Conservation (phyloP, 768 basidiomycete species). For the Naganishia onofrii region DNA sequence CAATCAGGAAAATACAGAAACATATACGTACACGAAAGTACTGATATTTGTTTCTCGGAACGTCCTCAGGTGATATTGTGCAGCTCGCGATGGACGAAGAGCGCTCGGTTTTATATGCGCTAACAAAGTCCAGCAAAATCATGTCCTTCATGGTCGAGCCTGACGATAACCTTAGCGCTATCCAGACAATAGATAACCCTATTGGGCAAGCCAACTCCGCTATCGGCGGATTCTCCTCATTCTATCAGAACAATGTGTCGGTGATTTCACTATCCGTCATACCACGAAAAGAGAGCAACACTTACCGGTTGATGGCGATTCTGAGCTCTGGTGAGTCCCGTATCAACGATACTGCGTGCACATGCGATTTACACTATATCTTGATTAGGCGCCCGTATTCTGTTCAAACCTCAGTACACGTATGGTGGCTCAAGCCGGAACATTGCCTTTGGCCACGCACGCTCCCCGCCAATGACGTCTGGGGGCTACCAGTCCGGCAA, state of each 20-base stretch:
- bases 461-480: conserved; percentile 6
- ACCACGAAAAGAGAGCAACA: conserved; percentile 14
- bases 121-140: conserved; percentile 66
- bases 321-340: conserved; percentile 11
- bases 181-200: conserved; percentile 22
- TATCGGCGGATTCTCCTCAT: conserved; percentile 2
- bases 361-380: not conserved
- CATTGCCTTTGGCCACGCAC: conserved; percentile 18
- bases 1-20: not conserved
- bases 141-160: conserved; percentile 13
- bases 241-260: conserved; percentile 17
- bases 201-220: conserved; percentile 15
- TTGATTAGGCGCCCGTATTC: not conserved
- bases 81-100: conserved; percentile 65
- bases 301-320: conserved; percentile 19
- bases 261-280: conserved; percentile 8
- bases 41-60: not conserved
- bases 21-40: not conserved
- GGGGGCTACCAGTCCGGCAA: conserved; percentile 17
- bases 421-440: conserved; percentile 14
- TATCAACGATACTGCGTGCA: not conserved
- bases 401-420: conserved; percentile 18
- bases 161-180: conserved; percentile 11
- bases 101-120: conserved; percentile 73
- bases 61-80: conserved; percentile 65